Percentiles rank a stretch among this genome's conserved stretches.
Evolutionary conservation across 495 filamentous ascomycete species (phyloP).

Genomic region (Pyrenula massariospora): DNA sequence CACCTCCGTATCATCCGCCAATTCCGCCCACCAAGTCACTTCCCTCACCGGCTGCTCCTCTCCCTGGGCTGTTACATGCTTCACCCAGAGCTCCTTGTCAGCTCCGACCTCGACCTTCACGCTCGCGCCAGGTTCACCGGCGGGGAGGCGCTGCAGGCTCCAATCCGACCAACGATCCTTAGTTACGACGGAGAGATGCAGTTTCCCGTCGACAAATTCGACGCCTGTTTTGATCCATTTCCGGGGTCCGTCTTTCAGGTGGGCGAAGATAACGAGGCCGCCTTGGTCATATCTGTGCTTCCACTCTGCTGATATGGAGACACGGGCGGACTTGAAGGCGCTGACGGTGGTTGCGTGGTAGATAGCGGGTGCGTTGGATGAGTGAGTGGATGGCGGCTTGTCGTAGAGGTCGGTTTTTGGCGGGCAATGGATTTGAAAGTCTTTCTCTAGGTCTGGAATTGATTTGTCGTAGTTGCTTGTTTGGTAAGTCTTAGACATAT

Average conservation of each 20-base stretch:
- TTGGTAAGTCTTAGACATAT: no score
- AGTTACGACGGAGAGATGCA: constrained; percentile 55
- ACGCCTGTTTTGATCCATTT: constrained; percentile 77
- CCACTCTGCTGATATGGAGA: constrained; percentile 51
- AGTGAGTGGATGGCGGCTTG: constrained; percentile 52
- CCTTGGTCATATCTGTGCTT: constrained; percentile 68
- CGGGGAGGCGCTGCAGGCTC: constrained; percentile 49
- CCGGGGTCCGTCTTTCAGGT: constrained; percentile 16
- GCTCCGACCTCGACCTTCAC: constrained; percentile 48
- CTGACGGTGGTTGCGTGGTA: constrained; percentile 35
- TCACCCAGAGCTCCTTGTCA: constrained; percentile 58
- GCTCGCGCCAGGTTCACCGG: constrained; percentile 36
- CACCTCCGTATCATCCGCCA: constrained; percentile 26
- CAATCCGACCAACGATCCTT: constrained; percentile 70
- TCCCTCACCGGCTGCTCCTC: constrained; percentile 43
- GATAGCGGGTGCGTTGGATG: constrained; percentile 48
- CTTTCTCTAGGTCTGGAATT: not conserved
- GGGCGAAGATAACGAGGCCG: constrained; percentile 53
- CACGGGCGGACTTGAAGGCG: constrained; percentile 47
- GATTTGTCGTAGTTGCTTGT: not conserved
- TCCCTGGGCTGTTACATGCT: constrained; percentile 43
- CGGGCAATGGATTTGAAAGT: not conserved
- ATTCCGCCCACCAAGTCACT: constrained; percentile 57
- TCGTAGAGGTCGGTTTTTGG: constrained; percentile 70
- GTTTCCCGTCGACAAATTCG: constrained; percentile 53